Evolutionary conservation across 2,329 filamentous ascomycete genomes (phyloP).

Genomic region (Bipolaris gigantea): DNA sequence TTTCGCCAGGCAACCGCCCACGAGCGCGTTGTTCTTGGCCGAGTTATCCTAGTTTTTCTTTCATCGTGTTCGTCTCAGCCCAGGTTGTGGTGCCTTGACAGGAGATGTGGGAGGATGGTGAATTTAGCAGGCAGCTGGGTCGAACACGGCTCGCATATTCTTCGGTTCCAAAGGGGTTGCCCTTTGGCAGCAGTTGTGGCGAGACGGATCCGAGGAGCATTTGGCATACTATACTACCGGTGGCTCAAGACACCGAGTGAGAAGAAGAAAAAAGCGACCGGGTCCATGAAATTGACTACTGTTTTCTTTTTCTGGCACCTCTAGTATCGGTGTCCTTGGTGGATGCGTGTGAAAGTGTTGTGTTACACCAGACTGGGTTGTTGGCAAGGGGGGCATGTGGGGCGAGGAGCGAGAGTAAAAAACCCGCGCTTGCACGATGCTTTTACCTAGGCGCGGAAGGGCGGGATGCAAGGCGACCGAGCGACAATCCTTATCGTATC

Average conservation of each 20-base stretch:
- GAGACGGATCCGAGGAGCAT: neutral
- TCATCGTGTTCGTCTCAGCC: no score
- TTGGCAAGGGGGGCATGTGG: neutral
- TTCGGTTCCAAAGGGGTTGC: slow-evolving; percentile 7
- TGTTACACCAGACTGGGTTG: neutral
- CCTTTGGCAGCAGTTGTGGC: slow-evolving; percentile 4
- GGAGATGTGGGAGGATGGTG: neutral
- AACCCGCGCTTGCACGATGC: slow-evolving; percentile 2
- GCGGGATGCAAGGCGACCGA: neutral
- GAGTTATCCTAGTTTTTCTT: no score
- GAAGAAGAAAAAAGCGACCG: neutral
- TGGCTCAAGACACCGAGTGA: slow-evolving; percentile 1
- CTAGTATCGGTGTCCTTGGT: neutral
- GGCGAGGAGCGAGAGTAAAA: neutral
- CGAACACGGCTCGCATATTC: slow-evolving; percentile 7
- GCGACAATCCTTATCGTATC: neutral
- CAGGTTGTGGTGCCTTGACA: neutral
- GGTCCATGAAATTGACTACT: neutral
- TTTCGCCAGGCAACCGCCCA: neutral
- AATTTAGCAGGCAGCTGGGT: slow-evolving; percentile 6
- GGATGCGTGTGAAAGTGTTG: neutral
- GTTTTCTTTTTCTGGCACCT: neutral
- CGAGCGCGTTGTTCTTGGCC: neutral
- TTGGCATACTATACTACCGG: slow-evolving; percentile 7
- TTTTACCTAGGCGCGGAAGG: slow-evolving; percentile 1